Percentiles rank a stretch among this genome's conserved stretches.
Conservation (phyloP, 805 yeast genomes). For the Pichia pseudocactophila region DNA sequence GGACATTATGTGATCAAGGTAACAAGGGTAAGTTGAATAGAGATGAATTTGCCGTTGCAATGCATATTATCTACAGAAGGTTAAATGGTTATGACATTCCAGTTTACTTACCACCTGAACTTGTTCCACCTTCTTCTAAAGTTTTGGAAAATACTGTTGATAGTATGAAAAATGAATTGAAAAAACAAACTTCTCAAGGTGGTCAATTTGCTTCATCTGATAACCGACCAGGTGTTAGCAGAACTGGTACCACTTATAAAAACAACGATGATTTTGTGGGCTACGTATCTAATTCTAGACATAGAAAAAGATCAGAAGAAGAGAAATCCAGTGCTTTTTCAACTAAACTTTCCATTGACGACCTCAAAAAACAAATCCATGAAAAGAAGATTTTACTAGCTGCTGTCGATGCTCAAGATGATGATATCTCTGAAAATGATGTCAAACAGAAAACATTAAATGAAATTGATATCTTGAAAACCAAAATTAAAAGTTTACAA, state of each 20-base stretch:
- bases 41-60: constrained; percentile 92
- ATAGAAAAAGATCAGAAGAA: constrained; percentile 31
- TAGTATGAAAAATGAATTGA: constrained; percentile 59
- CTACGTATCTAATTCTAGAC: constrained; percentile 53
- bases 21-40: constrained; percentile 76
- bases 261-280: constrained; percentile 64
- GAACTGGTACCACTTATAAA: constrained; percentile 52
- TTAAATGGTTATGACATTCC: constrained; percentile 88
- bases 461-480: constrained; percentile 58
- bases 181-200: constrained; percentile 27
- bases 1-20: constrained; percentile 81
- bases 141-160: constrained; percentile 62
- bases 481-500: constrained; percentile 44
- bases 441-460: constrained; percentile 32
- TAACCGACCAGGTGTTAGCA: constrained; percentile 23
- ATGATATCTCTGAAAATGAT: constrained; percentile 28
- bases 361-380: constrained; percentile 53
- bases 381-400: constrained; percentile 66
- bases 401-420: constrained; percentile 63
- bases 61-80: constrained; percentile 91
- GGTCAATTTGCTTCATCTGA: constrained; percentile 18
- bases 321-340: constrained; percentile 14
- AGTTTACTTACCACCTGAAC: constrained; percentile 70
- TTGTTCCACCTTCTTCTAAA: constrained; percentile 79
- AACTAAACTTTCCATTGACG: constrained; percentile 38